Evolutionary conservation across 1,284 basidiomycete species (phyloP).

Genomic region (Fomitiporia mediterranea): DNA sequence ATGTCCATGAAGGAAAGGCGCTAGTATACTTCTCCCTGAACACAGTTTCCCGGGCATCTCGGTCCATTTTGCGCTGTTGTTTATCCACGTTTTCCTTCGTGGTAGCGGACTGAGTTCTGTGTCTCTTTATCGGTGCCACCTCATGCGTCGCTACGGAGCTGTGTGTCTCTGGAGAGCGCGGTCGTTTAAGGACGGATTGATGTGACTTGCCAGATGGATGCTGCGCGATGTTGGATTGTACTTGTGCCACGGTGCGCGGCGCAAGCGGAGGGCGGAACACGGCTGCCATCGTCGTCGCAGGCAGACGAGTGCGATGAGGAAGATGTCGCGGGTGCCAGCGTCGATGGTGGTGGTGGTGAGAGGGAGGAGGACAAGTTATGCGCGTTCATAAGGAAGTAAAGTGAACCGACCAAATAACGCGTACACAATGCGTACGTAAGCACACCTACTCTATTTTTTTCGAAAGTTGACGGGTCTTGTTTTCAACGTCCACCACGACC

Average conservation of each 20-base stretch:
- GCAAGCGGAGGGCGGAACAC: slow-evolving; percentile 19
- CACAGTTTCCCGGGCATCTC: slow-evolving; percentile 60
- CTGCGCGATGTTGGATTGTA: neutral
- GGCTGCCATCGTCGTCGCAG: slow-evolving; percentile 18
- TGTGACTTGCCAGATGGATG: slow-evolving; percentile 6
- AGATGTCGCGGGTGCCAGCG: slow-evolving; percentile 13
- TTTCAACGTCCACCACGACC: slow-evolving; percentile 8
- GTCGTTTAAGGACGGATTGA: slow-evolving; percentile 19
- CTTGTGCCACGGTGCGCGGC: slow-evolving; percentile 10
- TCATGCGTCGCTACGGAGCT: slow-evolving; percentile 2
- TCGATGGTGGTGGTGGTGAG: slow-evolving; percentile 6
- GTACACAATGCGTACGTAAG: slow-evolving; percentile 14
- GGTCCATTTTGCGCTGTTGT: slow-evolving; percentile 41
- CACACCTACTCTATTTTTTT: neutral
- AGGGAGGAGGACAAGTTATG: neutral
- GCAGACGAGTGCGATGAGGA: neutral
- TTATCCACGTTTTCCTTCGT: slow-evolving; percentile 25
- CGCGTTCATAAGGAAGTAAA: slow-evolving; percentile 7
- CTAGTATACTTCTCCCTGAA: slow-evolving; percentile 82
- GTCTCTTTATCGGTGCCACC: slow-evolving; percentile 2
- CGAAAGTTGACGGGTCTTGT: neutral
- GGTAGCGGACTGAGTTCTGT: slow-evolving; percentile 1
- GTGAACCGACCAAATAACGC: slow-evolving; percentile 16
- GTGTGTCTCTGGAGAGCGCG: slow-evolving; percentile 22
- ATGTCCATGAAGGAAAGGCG: slow-evolving; percentile 79